Evolutionary conservation across 2,329 filamentous ascomycete species (phyloP), one percentile per base, ranked within the genome.

Genomic region (Trichoderma asperellum): DNA sequence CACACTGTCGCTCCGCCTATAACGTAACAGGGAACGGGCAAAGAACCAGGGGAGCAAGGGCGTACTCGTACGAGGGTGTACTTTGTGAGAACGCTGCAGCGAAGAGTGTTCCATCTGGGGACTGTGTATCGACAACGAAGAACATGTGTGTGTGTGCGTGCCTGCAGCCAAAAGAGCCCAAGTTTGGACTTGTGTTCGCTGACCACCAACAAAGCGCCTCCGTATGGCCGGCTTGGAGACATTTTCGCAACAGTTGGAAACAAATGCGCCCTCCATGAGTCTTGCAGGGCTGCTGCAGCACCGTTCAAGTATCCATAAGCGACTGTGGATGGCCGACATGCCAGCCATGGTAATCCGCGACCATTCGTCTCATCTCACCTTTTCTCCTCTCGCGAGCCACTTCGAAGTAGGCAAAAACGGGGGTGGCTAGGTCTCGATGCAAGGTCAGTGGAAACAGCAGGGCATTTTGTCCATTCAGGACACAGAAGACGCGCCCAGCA

Each of bases 41-140:
- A 57, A n/a, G 32, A 4, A 27, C 53, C 53, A 57, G 27, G 27
- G 24, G 53, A 43, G 53, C 72, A 70, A 70, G 72, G 71, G 56
- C 61, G 66, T 70, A 75, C 57, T 59, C 34, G 29, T 35, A 34
- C 57, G 29, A 37, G 34, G 40, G 18, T 21, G 57, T 24, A 21
- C 21, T 24, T 21, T 11, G 47, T 24, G n/a, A 12, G 47, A 21
- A n/a, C 47, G 11, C 47, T 12, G 47, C n/a, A 49, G n/a, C 24
- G 24, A 5, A 49, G 47, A 24, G 8, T 49, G 4, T n/a, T 24
- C n/a, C 47, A 49, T 24, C 24, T 24, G 47, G 47, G n/a, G 18
- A 49, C 8, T 12, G n/a, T 21, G 47, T 49, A 12, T 49, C 47
- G n/a, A 49, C 47, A 49, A 49, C 21, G n/a, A 11, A 49, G 47